phyloP scores from a whole-genome alignment of 2,329 filamentous ascomycete species.

The Elsinoe fawcettii region DNA sequence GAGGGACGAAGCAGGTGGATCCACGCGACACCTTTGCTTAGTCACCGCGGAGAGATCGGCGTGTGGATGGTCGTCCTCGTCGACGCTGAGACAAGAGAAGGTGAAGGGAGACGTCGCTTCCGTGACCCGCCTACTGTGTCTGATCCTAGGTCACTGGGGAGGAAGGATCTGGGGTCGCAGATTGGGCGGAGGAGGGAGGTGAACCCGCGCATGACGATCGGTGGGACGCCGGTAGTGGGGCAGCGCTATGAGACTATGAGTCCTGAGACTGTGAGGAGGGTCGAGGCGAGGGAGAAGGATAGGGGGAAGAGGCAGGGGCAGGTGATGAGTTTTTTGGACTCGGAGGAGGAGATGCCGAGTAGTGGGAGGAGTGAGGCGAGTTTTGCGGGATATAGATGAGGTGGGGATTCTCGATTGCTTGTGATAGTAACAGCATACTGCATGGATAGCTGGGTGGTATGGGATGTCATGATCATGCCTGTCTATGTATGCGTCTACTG shows the following conservation, averaged over 20 bases:
- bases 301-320: constrained; percentile 1
- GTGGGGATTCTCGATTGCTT: not conserved
- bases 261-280: not conserved
- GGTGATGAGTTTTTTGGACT: not conserved
- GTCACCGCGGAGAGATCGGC: constrained; percentile 58
- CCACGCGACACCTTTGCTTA: constrained; percentile 66
- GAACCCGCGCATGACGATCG: not conserved
- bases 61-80: constrained; percentile 74
- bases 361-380: constrained; percentile 4
- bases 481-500: constrained; percentile 8
- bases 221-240: not conserved
- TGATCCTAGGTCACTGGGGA: not conserved
- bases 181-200: not conserved
- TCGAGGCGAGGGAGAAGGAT: not conserved
- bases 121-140: constrained; percentile 26
- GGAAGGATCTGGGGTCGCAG: not conserved
- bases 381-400: not conserved
- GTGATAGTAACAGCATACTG: not conserved
- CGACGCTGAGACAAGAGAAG: constrained; percentile 44
- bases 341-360: not conserved
- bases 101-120: constrained; percentile 25
- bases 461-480: not conserved
- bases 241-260: constrained; percentile 1
- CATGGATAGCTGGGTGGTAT: not conserved
- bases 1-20: constrained; percentile 64